Percentiles rank a stretch among this genome's conserved stretches.
phyloP scores from a whole-genome alignment of 1,284 basidiomycete species.

The Serendipita sp. region DNA sequence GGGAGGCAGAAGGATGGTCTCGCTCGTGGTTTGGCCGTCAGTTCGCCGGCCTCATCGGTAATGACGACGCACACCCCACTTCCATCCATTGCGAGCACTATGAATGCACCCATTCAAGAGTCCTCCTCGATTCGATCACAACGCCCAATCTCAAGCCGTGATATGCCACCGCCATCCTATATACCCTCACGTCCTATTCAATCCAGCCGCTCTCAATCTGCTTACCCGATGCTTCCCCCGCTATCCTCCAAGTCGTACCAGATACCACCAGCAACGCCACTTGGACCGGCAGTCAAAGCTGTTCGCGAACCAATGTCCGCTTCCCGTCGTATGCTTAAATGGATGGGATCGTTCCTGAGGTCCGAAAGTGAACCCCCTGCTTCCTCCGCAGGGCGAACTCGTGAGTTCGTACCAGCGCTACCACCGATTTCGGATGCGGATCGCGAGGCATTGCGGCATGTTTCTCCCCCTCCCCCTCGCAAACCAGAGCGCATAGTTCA shows the following conservation, averaged over 20 bases:
- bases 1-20: neutral
- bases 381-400: neutral
- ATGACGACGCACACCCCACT: neutral
- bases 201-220: neutral
- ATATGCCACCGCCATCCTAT: neutral
- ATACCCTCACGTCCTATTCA: neutral
- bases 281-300: neutral
- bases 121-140: neutral
- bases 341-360: constrained; percentile 4
- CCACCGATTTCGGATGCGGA: constrained; percentile 2
- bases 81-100: neutral
- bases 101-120: neutral
- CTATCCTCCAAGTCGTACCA: neutral
- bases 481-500: neutral
- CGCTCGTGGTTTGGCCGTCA: neutral
- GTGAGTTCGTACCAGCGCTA: neutral
- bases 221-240: neutral
- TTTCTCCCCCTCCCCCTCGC: neutral
- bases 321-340: neutral
- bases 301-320: neutral
- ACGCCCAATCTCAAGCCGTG: neutral
- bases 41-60: neutral
- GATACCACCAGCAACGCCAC: constrained; percentile 1
- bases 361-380: neutral
- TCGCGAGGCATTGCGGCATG: neutral